Evolutionary conservation across 129 eudicot species (phyloP), one percentile per base, ranked within the genome.

Genomic region (Centaurea solstitialis): DNA sequence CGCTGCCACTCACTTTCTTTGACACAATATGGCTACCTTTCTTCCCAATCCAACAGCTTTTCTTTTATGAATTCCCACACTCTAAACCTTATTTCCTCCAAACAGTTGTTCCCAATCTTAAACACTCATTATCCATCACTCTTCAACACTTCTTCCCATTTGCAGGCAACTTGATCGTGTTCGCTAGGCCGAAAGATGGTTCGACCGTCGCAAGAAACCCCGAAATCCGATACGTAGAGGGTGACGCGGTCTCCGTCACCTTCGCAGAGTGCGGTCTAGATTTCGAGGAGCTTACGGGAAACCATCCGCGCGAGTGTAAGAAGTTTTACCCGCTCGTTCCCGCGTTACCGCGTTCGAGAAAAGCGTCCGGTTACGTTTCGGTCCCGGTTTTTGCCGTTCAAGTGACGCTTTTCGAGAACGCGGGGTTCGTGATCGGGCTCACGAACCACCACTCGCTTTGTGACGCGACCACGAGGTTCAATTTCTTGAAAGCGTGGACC

Each of bases 131-230:
- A 20, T 83, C 90, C 39, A 74, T 84, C 70, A 66, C 90, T 37
- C 90, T 89, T 59, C 74, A 79, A 66, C 87, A 86, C 84, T 89
- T 83, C 40, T 81, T 81, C 73, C 89, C 90, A 7, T 65, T 89
- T 18, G 82, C 88, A 33, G 73, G 87, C 18, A 89, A 84, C 73
- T 26, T 89, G 9, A 26, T 79, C 1, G 43, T 75, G 13, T 78
- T 38, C 5, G 76, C 45, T 4, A 70, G 66, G 68, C 65, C 23
- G 3, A 72, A 26, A 26, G 30, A 72, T 6, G 24, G 28, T 15
- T 74, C 78, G 22, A 39, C 24, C 1, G 6, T 20, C 6, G 40
- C 76, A 5, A 66, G 10, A 43, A 72, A 76, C 26, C 88, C 87
- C n/a, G 62, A 37, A 20, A 72, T 86, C 18, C 72, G 74, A 2